Conservation (phyloP, 148 eudicot species). For the Camellia granthamiana region DNA sequence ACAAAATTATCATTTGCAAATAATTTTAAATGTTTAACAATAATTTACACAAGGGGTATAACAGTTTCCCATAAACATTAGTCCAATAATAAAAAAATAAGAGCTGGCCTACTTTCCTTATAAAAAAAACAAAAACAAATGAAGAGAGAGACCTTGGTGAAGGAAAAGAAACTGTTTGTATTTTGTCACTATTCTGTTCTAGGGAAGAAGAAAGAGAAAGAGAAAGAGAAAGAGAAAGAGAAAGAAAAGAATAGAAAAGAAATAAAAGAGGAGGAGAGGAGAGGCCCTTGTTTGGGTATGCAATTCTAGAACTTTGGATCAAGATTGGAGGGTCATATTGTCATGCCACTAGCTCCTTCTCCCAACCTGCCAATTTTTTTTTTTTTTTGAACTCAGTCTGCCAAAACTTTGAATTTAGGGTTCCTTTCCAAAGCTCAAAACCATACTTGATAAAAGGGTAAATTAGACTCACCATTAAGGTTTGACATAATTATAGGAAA, state of each 20-base stretch:
- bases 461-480: too few relatives aligned
- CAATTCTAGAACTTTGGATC: too few relatives aligned
- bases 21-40: not conserved
- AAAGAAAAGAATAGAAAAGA: not conserved
- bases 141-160: constrained; percentile 1
- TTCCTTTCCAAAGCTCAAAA: too few relatives aligned
- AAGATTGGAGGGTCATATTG: not conserved
- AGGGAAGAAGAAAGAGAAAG: not conserved
- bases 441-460: too few relatives aligned
- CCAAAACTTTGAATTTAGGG: too few relatives aligned
- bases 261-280: not conserved
- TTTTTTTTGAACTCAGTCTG: too few relatives aligned
- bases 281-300: not conserved
- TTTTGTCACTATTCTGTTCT: not conserved
- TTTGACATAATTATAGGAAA: too few relatives aligned
- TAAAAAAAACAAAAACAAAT: not conserved
- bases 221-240: not conserved
- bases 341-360: too few relatives aligned
- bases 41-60: not conserved
- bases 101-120: not conserved
- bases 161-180: constrained; percentile 2
- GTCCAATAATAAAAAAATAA: constrained; percentile 1
- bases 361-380: too few relatives aligned
- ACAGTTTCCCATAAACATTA: constrained; percentile 10
- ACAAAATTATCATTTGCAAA: not conserved